phyloP scores from a whole-genome alignment of 768 basidiomycete genomes.

The Amanita phalloides region DNA sequence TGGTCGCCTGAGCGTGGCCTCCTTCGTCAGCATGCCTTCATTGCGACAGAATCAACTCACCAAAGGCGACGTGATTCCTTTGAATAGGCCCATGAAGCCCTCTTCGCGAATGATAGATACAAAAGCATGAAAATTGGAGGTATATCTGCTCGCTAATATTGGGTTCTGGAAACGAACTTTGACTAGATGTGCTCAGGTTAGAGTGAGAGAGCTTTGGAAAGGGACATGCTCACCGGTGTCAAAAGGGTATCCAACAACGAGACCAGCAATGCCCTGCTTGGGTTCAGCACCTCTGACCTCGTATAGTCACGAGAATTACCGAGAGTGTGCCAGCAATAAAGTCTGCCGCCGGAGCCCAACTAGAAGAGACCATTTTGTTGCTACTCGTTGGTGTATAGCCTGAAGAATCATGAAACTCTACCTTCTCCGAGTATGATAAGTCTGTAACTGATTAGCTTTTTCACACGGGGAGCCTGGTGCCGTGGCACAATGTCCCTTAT shows the following conservation, averaged over 20 bases:
- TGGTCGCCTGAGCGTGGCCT: constrained; percentile 36
- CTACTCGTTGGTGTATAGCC: too few relatives aligned
- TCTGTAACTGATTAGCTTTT: too few relatives aligned
- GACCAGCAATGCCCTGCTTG: constrained; percentile 48
- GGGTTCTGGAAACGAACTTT: constrained; percentile 78
- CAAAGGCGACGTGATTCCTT: constrained; percentile 74
- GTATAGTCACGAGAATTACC: constrained; percentile 9
- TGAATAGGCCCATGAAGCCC: constrained; percentile 55
- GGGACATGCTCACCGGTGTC: constrained; percentile 34
- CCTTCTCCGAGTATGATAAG: too few relatives aligned
- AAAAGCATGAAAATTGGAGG: constrained; percentile 55
- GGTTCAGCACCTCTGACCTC: background rate
- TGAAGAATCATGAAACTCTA: too few relatives aligned
- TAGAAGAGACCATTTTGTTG: too few relatives aligned
- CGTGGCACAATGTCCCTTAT: too few relatives aligned
- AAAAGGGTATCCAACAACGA: constrained; percentile 68
- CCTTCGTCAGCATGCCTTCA: too few relatives aligned
- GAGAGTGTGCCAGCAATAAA: constrained; percentile 73
- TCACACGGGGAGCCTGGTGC: too few relatives aligned
- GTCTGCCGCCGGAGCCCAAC: constrained; percentile 44
- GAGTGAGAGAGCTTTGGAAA: too few relatives aligned
- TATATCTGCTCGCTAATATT: constrained; percentile 41
- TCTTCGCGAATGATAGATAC: constrained; percentile 63
- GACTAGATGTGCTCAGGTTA: constrained; percentile 27
- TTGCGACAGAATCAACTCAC: constrained; percentile 26